Conservation (phyloP, 2,329 filamentous ascomycete genomes). For the Ceratocystis variospora region DNA sequence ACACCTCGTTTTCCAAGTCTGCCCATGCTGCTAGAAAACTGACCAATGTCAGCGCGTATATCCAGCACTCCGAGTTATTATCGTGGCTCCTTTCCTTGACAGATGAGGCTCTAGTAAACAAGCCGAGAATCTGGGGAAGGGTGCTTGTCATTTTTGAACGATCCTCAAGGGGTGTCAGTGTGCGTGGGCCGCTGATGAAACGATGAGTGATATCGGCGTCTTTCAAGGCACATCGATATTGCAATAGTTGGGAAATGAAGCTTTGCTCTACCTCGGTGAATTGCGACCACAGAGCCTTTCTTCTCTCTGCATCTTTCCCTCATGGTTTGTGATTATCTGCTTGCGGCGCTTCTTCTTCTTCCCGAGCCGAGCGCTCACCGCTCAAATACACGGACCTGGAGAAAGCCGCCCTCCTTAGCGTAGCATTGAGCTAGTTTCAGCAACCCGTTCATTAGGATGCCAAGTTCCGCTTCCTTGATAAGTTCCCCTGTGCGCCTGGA, state of each 20-base stretch:
- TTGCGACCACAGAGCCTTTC: neutral
- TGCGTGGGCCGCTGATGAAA: neutral
- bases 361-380: neutral
- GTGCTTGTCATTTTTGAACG: neutral
- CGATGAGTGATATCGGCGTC: neutral
- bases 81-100: neutral
- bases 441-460: neutral
- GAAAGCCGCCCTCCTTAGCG: neutral
- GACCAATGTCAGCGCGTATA: neutral
- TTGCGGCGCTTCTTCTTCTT: neutral
- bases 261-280: too few species aligned
- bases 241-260: too few species aligned
- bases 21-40: neutral
- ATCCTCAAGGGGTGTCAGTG: neutral
- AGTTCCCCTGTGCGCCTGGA: neutral
- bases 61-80: neutral
- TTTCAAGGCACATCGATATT: neutral
- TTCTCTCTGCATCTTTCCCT: neutral
- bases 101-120: conserved; percentile 4
- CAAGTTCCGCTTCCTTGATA: neutral
- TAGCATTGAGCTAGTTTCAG: neutral
- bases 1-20: neutral
- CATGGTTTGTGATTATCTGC: neutral
- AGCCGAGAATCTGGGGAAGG: conserved; percentile 7
- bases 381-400: neutral